Evolutionary conservation across 768 basidiomycete species (phyloP).

Genomic region (Kwoniella sp.): DNA sequence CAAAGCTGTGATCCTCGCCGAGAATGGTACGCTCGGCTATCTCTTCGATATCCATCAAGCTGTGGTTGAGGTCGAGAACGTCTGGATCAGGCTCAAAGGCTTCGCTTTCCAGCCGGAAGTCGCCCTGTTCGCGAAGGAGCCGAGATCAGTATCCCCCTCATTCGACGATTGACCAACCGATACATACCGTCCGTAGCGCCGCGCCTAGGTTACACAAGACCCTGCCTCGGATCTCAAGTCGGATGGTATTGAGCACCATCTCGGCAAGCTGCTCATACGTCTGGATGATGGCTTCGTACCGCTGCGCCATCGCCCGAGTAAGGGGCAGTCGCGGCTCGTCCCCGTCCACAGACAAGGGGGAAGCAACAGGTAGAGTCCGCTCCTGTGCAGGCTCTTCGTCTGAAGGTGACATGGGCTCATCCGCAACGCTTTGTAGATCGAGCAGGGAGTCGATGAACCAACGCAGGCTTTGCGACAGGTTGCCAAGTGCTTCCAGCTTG

Average conservation of each 20-base stretch:
- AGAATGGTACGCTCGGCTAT: conserved; percentile 62
- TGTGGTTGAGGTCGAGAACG: conserved; percentile 75
- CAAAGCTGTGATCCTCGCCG: conserved; percentile 69
- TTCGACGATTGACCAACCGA: not conserved
- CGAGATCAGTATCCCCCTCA: not conserved
- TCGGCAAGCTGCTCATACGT: conserved; percentile 86
- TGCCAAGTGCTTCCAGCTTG: conserved; percentile 69
- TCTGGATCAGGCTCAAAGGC: conserved; percentile 87
- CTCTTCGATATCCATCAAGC: conserved; percentile 72
- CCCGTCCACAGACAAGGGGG: not conserved
- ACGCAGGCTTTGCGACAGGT: conserved; percentile 79
- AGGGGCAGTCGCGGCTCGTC: conserved; percentile 67
- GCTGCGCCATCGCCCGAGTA: conserved; percentile 85
- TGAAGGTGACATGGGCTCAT: conserved; percentile 51
- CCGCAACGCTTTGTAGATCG: conserved; percentile 61
- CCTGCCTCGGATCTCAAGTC: conserved; percentile 81
- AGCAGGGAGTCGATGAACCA: conserved; percentile 79
- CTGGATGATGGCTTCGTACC: conserved; percentile 82
- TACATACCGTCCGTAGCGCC: conserved; percentile 67
- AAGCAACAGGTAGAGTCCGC: not conserved
- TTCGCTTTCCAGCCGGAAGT: conserved; percentile 75
- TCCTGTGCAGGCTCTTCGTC: conserved; percentile 4
- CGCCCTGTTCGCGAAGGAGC: conserved; percentile 58
- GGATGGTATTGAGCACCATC: conserved; percentile 77
- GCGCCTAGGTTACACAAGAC: conserved; percentile 74